Conservation (phyloP, 805 yeast species). For the Suhomyces xylopsoci region DNA sequence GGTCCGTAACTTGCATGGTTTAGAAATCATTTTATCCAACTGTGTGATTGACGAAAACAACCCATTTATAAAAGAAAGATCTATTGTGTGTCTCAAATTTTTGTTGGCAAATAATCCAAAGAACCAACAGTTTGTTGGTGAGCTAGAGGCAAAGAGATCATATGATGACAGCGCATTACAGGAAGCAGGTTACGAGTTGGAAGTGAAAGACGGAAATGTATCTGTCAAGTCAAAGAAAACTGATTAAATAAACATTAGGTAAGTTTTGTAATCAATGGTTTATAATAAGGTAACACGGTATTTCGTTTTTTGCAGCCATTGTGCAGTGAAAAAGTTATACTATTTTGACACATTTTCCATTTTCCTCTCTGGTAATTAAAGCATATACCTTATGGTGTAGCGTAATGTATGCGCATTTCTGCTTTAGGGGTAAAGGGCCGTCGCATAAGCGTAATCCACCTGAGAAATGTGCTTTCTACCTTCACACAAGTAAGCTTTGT, state of each 20-base stretch:
- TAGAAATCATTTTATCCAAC: conserved; percentile 69
- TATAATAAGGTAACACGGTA: too few relatives aligned
- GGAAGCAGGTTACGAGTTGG: conserved; percentile 76
- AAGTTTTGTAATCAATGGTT: too few relatives aligned
- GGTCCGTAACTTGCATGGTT: conserved; percentile 61
- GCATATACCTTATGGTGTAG: too few relatives aligned
- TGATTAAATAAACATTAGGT: background rate
- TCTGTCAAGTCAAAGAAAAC: conserved; percentile 35
- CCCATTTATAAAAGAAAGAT: conserved; percentile 82
- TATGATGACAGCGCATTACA: conserved; percentile 53
- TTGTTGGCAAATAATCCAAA: conserved; percentile 58
- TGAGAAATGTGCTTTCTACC: too few relatives aligned
- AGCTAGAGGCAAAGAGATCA: conserved; percentile 70
- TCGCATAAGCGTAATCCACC: too few relatives aligned
- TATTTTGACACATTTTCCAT: too few relatives aligned
- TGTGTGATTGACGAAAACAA: conserved; percentile 86
- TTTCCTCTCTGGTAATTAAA: too few relatives aligned
- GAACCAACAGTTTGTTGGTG: conserved; percentile 76
- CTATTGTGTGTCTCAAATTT: conserved; percentile 74
- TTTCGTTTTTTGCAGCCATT: too few relatives aligned
- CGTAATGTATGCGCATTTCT: too few relatives aligned
- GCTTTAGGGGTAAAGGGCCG: too few relatives aligned
- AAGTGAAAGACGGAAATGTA: conserved; percentile 69
- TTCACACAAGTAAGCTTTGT: too few relatives aligned
- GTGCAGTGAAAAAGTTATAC: too few relatives aligned